Evolutionary conservation across 805 yeast genomes (phyloP), one percentile per base, ranked within the genome.

Genomic region (Wickerhamiella azymoides): DNA sequence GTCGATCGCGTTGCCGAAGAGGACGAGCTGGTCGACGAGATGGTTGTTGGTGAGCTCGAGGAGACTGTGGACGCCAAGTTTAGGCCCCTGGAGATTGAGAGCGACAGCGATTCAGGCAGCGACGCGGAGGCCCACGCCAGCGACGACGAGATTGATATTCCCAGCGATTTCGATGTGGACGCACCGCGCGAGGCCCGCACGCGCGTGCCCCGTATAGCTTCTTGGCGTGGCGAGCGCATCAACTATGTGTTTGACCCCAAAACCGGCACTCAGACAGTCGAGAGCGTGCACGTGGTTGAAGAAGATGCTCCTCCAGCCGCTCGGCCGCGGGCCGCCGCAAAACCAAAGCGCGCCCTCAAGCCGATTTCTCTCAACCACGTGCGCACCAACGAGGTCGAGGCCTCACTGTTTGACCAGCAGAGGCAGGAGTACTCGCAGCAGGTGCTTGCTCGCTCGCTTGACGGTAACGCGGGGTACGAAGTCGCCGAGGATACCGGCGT

Each of bases 151-250:
- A n/a, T 17, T 37, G 11, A 27, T 38, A 41, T 32, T 3, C n/a
- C 46, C 13, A 26, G 19, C 11, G 25, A 17, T 21, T n/a, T 17
- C 21, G 44, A 36, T 13, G 36, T 25, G 37, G 41, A 41, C 10
- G 21, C 18, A 3, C 35, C 46, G 7, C 27, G 24, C 28, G 49
- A 36, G 25, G 43, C 33, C 14, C 44, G 44, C 24, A 30, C 43
- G 36, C 49, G 57, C 13, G 45, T 54, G 5, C 54, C 57, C 2
- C 45, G 52, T 14, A 44, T 53, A 17, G 42, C 50, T 27, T 46
- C 30, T 21, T 53, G 55, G 54, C 39, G 39, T 6, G 53, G 54
- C 14, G 57, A 54, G 39, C 46, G 50, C 36, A 40, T 52, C 10
- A 50, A 45, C 39, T 54, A 54, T 43, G 43, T 40, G 21, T 28